Evolutionary conservation across 257 asterid species (phyloP).

Genomic region (Leonotis leonurus): DNA sequence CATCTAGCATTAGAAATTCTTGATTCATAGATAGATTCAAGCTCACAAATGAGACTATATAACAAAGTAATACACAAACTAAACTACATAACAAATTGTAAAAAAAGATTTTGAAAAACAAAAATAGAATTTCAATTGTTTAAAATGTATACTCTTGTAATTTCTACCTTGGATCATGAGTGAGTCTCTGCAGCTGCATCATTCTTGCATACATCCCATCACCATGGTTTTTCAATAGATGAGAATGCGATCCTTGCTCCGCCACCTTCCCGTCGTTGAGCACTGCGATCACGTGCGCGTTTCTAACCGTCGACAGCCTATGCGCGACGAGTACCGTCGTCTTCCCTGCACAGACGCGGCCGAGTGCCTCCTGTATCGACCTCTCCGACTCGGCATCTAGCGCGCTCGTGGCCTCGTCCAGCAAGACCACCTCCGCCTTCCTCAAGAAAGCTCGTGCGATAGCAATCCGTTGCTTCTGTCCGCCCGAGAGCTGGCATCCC

Average conservation of each 20-base stretch:
- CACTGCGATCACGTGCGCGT: slow-evolving; percentile 68
- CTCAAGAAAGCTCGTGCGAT: slow-evolving; percentile 68
- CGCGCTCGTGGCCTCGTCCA: slow-evolving; percentile 86
- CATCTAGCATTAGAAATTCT: background rate
- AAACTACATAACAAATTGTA: slow-evolving; percentile 31
- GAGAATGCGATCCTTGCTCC: slow-evolving; percentile 82
- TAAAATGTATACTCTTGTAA: too few relatives aligned
- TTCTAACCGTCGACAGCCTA: slow-evolving; percentile 61
- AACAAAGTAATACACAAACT: slow-evolving; percentile 27
- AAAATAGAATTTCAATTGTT: background rate
- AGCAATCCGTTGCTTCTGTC: slow-evolving; percentile 82
- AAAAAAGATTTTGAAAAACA: slow-evolving; percentile 21
- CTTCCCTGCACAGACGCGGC: slow-evolving; percentile 62
- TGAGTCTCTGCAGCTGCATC: slow-evolving; percentile 69
- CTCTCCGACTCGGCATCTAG: slow-evolving; percentile 54
- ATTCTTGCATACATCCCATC: slow-evolving; percentile 76
- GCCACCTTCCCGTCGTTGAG: slow-evolving; percentile 86
- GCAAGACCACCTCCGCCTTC: slow-evolving; percentile 61
- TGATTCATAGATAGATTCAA: background rate
- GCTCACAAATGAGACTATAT: background rate
- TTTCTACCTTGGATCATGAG: too few relatives aligned
- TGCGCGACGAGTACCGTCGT: slow-evolving; percentile 78
- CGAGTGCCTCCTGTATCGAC: slow-evolving; percentile 29
- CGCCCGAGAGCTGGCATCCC: slow-evolving; percentile 82
- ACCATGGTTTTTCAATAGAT: slow-evolving; percentile 53